Base-by-base conservation (phyloP, 2,329 filamentous ascomycete species). In the Colletotrichum coccodes region DNA sequence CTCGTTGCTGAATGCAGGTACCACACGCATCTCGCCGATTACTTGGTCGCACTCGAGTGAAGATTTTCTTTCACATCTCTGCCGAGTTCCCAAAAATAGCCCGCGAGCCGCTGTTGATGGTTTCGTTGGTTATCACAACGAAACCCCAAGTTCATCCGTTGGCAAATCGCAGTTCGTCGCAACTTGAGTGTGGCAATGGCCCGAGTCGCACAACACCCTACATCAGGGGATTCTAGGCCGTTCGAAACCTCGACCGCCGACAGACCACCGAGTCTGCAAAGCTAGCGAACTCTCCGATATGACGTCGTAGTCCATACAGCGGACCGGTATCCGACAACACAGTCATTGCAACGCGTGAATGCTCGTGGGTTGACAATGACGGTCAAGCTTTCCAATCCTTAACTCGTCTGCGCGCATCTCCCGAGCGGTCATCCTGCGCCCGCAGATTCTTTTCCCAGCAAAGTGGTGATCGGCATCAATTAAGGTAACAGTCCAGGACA, bases 1-100 rank as follows among this genome's bases (percentile, higher is more conserved):
- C 26, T 21, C 28, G 9, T 40, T 67, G 40, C n/a, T 56, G 23
- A 16, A 69, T 50, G 61, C 66, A 69, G 66, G 66, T 66, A 69
- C 66, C 47, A 44, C 23, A 40, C 56, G 21, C 56, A 12, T 42
- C 44, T 40, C 21, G 28, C 32, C n/a, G 11, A 21, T n/a, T 4
- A 4, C 30, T 28, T 26, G 44, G 58, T 34, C 23, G 38, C 26
- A 36, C n/a, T 26, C 18, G 26, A 23, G 38, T n/a, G 21, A 32
- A 36, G 40, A 21, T 58, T 40, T 65, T 59, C 30, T 32, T 32
- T 23, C 18, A 28, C 4, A 23, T 16, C 2, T 21, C 26, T n/a
- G 46, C 40, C 42, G 23, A 21, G 26, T 34, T 59, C 60, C 60
- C 3, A 32, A 65, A 65, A 68, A 68, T 68, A 68, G 54, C 40